phyloP scores from a whole-genome alignment of 2,329 filamentous ascomycete genomes.

The Cryphonectria nitschkei region DNA sequence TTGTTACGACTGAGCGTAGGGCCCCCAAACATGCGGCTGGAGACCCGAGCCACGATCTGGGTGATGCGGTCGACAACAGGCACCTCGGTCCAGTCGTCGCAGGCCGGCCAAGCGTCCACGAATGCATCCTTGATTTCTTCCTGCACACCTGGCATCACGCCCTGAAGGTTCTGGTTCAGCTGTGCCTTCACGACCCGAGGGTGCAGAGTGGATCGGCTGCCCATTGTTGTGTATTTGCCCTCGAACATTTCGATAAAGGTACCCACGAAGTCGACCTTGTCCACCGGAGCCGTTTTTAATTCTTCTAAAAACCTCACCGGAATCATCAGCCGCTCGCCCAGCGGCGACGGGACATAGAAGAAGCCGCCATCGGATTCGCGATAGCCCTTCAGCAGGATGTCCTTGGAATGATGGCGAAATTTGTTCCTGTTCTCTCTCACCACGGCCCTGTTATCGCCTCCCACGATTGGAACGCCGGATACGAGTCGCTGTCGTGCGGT shows the following conservation, averaged over 20 bases:
- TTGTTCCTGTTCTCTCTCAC: too few species aligned
- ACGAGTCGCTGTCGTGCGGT: too few species aligned
- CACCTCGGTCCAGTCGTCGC: conserved; percentile 26
- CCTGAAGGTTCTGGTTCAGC: conserved; percentile 32
- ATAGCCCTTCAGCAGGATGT: too few species aligned
- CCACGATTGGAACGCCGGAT: too few species aligned
- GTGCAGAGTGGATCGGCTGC: conserved; percentile 36
- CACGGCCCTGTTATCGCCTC: too few species aligned
- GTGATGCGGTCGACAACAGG: conserved; percentile 26
- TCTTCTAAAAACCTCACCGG: conserved; percentile 36
- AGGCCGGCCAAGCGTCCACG: conserved; percentile 29
- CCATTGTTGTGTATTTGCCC: conserved; percentile 39
- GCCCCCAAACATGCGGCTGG: conserved; percentile 38
- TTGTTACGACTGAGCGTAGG: conserved; percentile 34
- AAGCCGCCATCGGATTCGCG: too few species aligned
- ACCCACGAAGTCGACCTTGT: conserved; percentile 36
- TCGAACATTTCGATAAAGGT: conserved; percentile 39
- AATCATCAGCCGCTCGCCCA: conserved; percentile 37
- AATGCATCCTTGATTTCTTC: conserved; percentile 34
- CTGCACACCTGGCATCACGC: conserved; percentile 27
- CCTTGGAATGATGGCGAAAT: neutral
- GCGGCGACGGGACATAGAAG: conserved; percentile 35
- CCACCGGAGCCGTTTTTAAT: conserved; percentile 34
- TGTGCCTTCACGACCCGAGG: conserved; percentile 34
- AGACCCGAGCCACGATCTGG: conserved; percentile 36